phyloP scores from a whole-genome alignment of 495 filamentous ascomycete species.

The Glonium stellatum region DNA sequence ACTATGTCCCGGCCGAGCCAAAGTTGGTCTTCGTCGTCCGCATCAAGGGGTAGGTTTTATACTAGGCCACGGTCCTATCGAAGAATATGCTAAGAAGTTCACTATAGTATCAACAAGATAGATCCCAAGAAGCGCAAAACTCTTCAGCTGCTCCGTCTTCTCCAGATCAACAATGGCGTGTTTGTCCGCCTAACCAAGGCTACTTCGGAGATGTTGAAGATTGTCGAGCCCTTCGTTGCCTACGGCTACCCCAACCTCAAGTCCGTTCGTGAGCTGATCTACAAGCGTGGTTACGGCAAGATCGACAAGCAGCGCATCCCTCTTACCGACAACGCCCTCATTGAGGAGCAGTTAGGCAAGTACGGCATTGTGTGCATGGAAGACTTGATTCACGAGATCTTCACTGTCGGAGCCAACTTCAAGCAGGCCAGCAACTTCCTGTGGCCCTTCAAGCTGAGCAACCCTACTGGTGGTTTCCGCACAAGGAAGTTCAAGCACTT shows the following conservation, averaged over 20 bases:
- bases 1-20: constrained; percentile 87
- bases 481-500: constrained; percentile 98
- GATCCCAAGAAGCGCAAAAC: constrained; percentile 99
- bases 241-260: constrained; percentile 99
- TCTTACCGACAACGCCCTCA: constrained; percentile 94
- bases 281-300: constrained; percentile 99
- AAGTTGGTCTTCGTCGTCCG: constrained; percentile 98
- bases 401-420: constrained; percentile 89
- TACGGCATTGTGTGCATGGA: constrained; percentile 99
- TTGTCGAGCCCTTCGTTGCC: constrained; percentile 94
- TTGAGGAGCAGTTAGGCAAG: constrained; percentile 93
- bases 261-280: constrained; percentile 96
- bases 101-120: constrained; percentile 95
- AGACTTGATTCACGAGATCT: constrained; percentile 99
- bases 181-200: constrained; percentile 98
- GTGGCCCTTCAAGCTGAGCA: constrained; percentile 99
- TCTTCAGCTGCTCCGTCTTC: constrained; percentile 94
- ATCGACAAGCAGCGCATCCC: constrained; percentile 91
- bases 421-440: constrained; percentile 99
- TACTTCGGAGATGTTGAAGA: constrained; percentile 93
- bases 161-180: constrained; percentile 99
- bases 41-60: constrained; percentile 69
- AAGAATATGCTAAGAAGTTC: constrained; percentile 17
- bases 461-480: constrained; percentile 93
- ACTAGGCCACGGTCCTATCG: neutral